Conservation (phyloP, 2,329 filamentous ascomycete species). For the Diaporthe humulicola region DNA sequence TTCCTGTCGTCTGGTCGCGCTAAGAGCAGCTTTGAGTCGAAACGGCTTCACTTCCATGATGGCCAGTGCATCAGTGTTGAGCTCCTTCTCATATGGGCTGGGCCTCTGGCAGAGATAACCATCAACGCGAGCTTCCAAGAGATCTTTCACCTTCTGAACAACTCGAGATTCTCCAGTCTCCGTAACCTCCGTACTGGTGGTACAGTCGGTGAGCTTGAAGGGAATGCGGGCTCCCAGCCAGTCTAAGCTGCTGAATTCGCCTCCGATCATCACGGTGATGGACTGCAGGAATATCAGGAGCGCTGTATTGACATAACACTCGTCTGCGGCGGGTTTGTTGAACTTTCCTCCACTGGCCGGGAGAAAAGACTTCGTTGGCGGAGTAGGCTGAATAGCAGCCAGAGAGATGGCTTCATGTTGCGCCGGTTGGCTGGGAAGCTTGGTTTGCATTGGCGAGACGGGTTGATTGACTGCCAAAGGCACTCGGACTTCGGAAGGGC, state of each 20-base stretch:
- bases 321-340: neutral
- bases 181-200: too few species aligned
- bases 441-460: neutral
- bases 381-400: neutral
- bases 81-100: neutral
- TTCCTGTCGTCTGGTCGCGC: neutral
- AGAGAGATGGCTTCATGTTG: neutral
- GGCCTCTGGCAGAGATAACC: neutral
- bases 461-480: neutral
- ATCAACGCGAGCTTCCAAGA: neutral
- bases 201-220: neutral
- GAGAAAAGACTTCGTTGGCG: neutral
- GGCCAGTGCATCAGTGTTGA: neutral
- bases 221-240: neutral
- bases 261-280: neutral
- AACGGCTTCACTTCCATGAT: neutral
- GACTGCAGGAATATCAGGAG: neutral
- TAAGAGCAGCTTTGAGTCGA: neutral
- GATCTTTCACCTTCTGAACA: neutral
- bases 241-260: neutral
- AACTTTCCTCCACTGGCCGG: neutral
- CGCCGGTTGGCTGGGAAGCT: neutral
- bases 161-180: neutral
- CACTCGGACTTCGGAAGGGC: too few species aligned
- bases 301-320: neutral